Evolutionary conservation across 176 grass and related monocot genomes (phyloP).

Genomic region (Themeda triandra): DNA sequence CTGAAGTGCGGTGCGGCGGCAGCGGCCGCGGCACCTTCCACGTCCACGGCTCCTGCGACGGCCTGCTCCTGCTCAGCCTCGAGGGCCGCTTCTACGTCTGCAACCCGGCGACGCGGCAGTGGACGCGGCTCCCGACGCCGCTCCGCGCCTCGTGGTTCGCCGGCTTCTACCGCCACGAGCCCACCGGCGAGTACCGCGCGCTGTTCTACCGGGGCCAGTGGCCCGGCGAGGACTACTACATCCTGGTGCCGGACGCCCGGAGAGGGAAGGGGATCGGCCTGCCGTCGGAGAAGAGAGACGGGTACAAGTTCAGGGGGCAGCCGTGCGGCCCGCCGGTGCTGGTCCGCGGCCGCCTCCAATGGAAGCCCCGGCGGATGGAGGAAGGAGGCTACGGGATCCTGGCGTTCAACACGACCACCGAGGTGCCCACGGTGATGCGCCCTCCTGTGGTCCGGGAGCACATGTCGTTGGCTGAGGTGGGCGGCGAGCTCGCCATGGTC

Average conservation of each 20-base stretch:
- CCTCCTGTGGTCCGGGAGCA: not conserved
- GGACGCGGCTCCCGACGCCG: not conserved
- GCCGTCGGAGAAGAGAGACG: not conserved
- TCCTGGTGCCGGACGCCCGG: not conserved
- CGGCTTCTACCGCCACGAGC: constrained; percentile 18
- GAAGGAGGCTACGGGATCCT: not conserved
- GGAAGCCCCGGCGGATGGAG: not conserved
- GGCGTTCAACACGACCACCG: constrained; percentile 6
- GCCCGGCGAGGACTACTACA: not conserved
- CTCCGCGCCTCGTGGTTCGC: not conserved
- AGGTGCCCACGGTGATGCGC: not conserved
- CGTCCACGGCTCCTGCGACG: constrained; percentile 18
- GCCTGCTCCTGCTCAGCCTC: not conserved
- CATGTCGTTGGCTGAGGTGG: not conserved
- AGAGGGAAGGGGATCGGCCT: not conserved
- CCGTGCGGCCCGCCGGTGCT: not conserved
- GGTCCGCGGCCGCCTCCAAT: not conserved
- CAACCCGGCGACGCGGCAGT: constrained; percentile 12
- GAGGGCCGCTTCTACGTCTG: not conserved
- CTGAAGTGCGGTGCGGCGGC: no score
- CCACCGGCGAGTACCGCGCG: not conserved
- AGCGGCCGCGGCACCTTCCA: not conserved
- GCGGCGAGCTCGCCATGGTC: not conserved
- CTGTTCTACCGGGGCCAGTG: not conserved
- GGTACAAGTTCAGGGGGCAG: not conserved